Base-by-base conservation (phyloP, 129 eudicot species). In the Logfia minima region DNA sequence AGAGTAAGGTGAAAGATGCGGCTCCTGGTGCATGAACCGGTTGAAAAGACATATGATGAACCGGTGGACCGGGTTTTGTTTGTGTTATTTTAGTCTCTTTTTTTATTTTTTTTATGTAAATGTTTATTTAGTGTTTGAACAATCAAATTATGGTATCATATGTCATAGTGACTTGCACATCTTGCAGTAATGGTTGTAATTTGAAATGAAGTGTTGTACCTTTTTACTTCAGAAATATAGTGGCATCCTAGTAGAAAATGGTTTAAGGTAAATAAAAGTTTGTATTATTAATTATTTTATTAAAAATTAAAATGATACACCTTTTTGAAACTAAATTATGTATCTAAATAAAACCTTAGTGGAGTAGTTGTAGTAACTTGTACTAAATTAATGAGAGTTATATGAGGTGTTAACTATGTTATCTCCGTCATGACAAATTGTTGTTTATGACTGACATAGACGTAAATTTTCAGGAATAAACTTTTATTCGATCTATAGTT, bases 11-110 rank as follows among this genome's bases (percentile, higher is more conserved):
- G 10, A 90, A 90, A 75, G 96, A 90, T 72, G 93, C 93, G 2
- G 96, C 96, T 74, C 96, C 96, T 2, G 96, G 96, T 31, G 96
- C 96, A 69, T 90, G 89, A 89, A 29, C 34, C 39, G 13, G 34
- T 66, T n/a, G n/a, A n/a, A n/a, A n/a, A n/a, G n/a, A n/a, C n/a
- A n/a, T n/a, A n/a, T n/a, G n/a, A 69, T 90, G 89, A 89, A 29
- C 34, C 39, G 13, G 34, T 66, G 4, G 8, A 41, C 53, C 70
- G 59, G 75, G 24, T 35, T 39, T 72, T 10, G 70, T 53, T 53
- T 73, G 22, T 22, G 41, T 31, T 60, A 37, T 63, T 19, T 16
- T 58, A 26, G 17, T 58, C 5, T 28, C 68, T 75, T 41, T 4
- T 53, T 41, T 17, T 3, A 13, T 41, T 55, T 74, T 24, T 0